phyloP scores from a whole-genome alignment of 352 stramenopile species.

The Phytophthora podocarpi region DNA sequence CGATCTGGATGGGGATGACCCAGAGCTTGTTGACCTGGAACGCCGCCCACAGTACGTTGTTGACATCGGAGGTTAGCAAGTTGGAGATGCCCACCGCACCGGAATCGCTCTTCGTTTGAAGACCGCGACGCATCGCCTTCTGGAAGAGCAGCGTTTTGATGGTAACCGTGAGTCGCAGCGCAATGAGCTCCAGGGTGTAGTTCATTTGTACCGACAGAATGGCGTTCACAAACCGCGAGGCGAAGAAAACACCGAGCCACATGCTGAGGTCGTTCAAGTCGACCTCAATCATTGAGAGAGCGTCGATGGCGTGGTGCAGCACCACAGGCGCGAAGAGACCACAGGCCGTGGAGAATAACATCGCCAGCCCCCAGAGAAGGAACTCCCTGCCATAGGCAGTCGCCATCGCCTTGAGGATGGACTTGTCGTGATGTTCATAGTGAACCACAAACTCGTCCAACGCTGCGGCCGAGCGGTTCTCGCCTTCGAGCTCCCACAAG shows the following conservation, averaged over 20 bases:
- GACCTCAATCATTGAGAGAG: conserved; percentile 21
- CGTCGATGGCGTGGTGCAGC: conserved; percentile 48
- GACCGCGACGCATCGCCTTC: conserved; percentile 39
- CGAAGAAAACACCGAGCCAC: conserved; percentile 55
- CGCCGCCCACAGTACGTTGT: conserved; percentile 51
- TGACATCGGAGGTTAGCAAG: conserved; percentile 91
- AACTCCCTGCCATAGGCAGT: conserved; percentile 32
- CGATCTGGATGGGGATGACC: conserved; percentile 52
- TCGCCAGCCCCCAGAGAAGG: conserved; percentile 28
- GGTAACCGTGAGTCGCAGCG: conserved; percentile 39
- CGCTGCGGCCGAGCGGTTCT: conserved; percentile 24
- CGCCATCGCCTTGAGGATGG: conserved; percentile 31
- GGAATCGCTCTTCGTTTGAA: conserved; percentile 13
- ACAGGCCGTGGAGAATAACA: conserved; percentile 36
- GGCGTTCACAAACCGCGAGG: conserved; percentile 32
- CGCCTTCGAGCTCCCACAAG: conserved; percentile 43
- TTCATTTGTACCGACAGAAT: conserved; percentile 28
- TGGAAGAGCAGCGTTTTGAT: conserved; percentile 48
- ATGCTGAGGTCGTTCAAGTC: conserved; percentile 28
- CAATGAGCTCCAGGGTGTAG: conserved; percentile 39
- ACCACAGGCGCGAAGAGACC: conserved; percentile 46
- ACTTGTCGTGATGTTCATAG: conserved; percentile 22
- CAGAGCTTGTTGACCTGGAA: conserved; percentile 51
- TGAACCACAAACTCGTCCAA: conserved; percentile 27
- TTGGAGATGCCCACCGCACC: conserved; percentile 86